These are phyloP conservation scores for Alternaria ethzedia DNA, from an alignment of 2,329 filamentous ascomycete genomes.

Conservation along the genomic window DNA sequence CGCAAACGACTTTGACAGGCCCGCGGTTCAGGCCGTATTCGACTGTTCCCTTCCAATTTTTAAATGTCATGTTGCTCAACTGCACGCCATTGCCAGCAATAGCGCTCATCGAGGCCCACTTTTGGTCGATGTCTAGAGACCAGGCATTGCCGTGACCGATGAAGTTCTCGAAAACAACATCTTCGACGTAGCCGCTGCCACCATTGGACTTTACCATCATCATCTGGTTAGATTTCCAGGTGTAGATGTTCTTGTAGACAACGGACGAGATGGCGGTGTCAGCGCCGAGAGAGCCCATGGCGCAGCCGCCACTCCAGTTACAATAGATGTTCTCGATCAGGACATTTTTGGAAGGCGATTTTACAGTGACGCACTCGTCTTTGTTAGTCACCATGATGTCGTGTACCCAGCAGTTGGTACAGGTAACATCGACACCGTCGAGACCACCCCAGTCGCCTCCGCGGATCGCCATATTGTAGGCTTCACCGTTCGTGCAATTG, in stretches of 20 bases:
- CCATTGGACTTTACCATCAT: constrained; percentile 68
- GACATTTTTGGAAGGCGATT: constrained; percentile 57
- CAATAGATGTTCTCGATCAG: constrained; percentile 67
- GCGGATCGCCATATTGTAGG: constrained; percentile 63
- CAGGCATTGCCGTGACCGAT: constrained; percentile 67
- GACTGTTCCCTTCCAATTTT: constrained; percentile 63
- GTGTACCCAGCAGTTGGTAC: constrained; percentile 64
- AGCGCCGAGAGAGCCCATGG: constrained; percentile 62
- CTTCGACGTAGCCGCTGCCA: constrained; percentile 60
- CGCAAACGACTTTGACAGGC: constrained; percentile 61
- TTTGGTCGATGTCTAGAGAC: constrained; percentile 62
- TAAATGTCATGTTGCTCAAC: constrained; percentile 60
- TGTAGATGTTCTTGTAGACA: constrained; percentile 64
- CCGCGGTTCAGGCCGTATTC: constrained; percentile 58
- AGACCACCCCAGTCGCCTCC: constrained; percentile 60
- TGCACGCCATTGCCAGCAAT: constrained; percentile 59
- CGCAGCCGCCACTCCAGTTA: constrained; percentile 67
- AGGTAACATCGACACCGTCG: constrained; percentile 64
- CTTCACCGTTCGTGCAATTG: constrained; percentile 59
- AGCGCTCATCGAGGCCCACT: constrained; percentile 56
- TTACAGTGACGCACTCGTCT: constrained; percentile 66
- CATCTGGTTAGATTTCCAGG: constrained; percentile 67
- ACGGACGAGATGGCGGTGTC: constrained; percentile 60
- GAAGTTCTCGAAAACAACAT: constrained; percentile 63
- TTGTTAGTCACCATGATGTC: constrained; percentile 68